phyloP scores from a whole-genome alignment of 805 yeast species.

The Barnettozyma wickerhamii region DNA sequence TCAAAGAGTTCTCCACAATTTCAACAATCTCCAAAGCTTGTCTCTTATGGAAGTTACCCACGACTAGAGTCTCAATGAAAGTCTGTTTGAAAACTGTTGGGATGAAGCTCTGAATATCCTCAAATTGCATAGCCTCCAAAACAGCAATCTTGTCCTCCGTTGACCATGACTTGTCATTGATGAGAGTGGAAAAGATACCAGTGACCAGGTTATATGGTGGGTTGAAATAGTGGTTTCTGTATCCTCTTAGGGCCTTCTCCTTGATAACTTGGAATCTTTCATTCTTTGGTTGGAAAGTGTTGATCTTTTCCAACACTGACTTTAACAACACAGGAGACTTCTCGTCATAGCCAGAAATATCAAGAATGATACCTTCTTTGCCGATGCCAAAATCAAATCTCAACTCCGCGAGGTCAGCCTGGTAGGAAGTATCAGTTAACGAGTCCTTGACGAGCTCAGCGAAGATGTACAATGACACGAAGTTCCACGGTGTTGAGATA shows the following conservation, averaged over 20 bases:
- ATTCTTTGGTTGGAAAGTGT: slow-evolving; percentile 43
- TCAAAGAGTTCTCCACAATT: slow-evolving; percentile 34
- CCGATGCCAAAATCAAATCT: slow-evolving; percentile 51
- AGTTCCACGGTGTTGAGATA: slow-evolving; percentile 51
- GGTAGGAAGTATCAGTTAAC: slow-evolving; percentile 71
- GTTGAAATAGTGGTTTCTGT: slow-evolving; percentile 64
- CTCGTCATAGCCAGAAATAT: slow-evolving; percentile 78
- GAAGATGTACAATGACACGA: slow-evolving; percentile 56
- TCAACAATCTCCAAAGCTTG: slow-evolving; percentile 50
- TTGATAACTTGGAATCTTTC: slow-evolving; percentile 65
- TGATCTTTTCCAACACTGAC: slow-evolving; percentile 52
- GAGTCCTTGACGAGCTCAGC: slow-evolving; percentile 72
- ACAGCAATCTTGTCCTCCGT: slow-evolving; percentile 54
- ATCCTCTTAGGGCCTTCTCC: slow-evolving; percentile 57
- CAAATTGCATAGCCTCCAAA: slow-evolving; percentile 39
- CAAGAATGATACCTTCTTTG: slow-evolving; percentile 67
- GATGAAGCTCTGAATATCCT: slow-evolving; percentile 47
- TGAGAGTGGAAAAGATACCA: slow-evolving; percentile 51
- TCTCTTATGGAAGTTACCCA: slow-evolving; percentile 62
- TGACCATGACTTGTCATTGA: slow-evolving; percentile 71
- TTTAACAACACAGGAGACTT: slow-evolving; percentile 63
- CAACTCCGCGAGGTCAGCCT: slow-evolving; percentile 81
- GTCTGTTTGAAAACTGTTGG: slow-evolving; percentile 53
- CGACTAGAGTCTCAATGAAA: slow-evolving; percentile 65
- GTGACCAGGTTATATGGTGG: slow-evolving; percentile 80